Evolutionary conservation across 352 stramenopile genomes (phyloP), one percentile per base, ranked within the genome.

Genomic region (Globisporangium middletonii): DNA sequence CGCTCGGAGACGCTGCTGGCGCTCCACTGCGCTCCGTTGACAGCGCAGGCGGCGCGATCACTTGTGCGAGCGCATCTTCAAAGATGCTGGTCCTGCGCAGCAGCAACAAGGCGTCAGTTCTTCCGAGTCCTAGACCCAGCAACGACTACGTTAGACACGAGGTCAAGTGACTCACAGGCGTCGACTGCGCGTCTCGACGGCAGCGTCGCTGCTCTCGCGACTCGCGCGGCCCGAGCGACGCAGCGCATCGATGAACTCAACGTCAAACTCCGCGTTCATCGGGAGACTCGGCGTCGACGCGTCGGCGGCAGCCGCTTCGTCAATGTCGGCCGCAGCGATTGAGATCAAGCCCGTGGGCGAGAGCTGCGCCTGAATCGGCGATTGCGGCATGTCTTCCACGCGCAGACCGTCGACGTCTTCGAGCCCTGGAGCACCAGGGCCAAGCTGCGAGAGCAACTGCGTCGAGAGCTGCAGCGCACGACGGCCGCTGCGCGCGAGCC

Each of bases 281-380:
- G 53, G 47, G 4, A 56, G 27, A 67, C 53, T 15, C 66, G 65
- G 43, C 37, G 67, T 27, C 43, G 62, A 48, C n/a, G 42, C 37
- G 43, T 9, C 35, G 19, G 72, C 73, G 3, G 59, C 69, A 35
- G 71, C 57, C 6, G 80, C 79, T 51, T 93, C 78, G 57, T 93
- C 83, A 50, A 93, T 89, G 56, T 93, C 83, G 3, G 83, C 83
- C 4, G 83, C 83, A 45, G 83, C 83, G 54, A 93, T 91, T 7
- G 83, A 93, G 54, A 93, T 93, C 37, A 93, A 69, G 0, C 83
- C 83, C 12, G 79, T 68, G 19, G 83, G 83, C 45, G 80, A 91
- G 57, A 93, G 62, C 50, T 90, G 77, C 30, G 79, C 61, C 37
- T 72, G 73, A 9, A 83, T 51, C 6, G 77, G 69, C 7, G 72